phyloP scores from a whole-genome alignment of 225 moss, liverwort and hornwort species.

The Anthoceros angustus region DNA sequence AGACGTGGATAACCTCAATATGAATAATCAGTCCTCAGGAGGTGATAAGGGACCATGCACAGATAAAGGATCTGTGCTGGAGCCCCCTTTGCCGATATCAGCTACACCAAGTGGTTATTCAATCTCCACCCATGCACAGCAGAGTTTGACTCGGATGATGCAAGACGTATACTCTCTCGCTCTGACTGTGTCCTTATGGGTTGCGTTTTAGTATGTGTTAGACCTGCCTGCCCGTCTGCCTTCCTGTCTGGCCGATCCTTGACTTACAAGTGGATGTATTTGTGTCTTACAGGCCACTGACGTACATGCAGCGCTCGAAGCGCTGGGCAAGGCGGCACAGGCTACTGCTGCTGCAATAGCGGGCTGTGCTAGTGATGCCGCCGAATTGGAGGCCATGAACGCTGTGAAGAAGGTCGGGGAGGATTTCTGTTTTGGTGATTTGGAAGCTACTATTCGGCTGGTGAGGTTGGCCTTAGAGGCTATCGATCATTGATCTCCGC shows the following conservation, averaged over 20 bases:
- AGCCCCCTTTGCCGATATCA: background rate
- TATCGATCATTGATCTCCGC: conserved; percentile 16
- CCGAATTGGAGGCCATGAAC: conserved; percentile 16
- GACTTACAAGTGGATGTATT: background rate
- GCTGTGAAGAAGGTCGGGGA: conserved; percentile 32
- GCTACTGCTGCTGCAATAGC: conserved; percentile 24
- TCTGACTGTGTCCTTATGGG: background rate
- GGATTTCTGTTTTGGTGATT: conserved; percentile 27
- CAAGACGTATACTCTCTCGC: background rate
- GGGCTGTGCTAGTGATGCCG: conserved; percentile 19
- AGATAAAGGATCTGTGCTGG: background rate
- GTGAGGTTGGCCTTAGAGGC: conserved; percentile 26
- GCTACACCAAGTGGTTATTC: background rate
- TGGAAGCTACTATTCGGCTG: conserved; percentile 27
- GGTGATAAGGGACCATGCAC: conserved; percentile 28
- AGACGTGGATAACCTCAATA: conserved; percentile 66
- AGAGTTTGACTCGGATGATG: background rate
- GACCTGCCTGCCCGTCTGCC: background rate
- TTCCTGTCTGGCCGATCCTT: background rate
- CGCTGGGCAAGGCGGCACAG: conserved; percentile 19
- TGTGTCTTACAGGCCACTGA: conserved; percentile 18
- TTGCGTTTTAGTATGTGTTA: background rate
- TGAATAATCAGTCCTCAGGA: conserved; percentile 51
- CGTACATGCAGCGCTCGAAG: conserved; percentile 18
- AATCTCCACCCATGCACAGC: background rate